These are phyloP conservation scores for Withania somnifera DNA, from an alignment of 305 asterid species.

Conservation along the genomic window DNA sequence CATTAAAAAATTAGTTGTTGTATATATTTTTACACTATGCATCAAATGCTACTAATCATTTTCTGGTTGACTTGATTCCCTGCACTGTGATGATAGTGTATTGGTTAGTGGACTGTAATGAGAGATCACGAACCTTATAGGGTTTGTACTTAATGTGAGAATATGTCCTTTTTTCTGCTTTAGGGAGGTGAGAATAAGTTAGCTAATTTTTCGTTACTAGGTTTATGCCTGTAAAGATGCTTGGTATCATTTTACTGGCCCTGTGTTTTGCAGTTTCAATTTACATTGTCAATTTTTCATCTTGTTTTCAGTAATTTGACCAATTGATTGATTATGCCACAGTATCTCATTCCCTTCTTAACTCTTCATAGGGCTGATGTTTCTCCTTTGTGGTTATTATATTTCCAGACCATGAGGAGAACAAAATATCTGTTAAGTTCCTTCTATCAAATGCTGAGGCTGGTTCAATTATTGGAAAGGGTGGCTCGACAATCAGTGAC, in stretches of 20 bases:
- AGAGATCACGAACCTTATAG: not conserved
- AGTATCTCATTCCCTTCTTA: not conserved
- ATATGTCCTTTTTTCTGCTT: not conserved
- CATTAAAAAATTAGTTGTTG: not conserved
- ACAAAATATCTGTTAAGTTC: conserved; percentile 69
- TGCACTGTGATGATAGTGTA: not conserved
- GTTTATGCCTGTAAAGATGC: not conserved
- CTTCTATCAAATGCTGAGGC: conserved; percentile 97
- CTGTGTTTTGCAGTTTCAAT: not conserved
- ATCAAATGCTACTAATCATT: not conserved
- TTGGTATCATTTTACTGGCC: not conserved
- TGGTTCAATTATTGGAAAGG: conserved; percentile 93
- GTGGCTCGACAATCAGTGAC: conserved; percentile 83
- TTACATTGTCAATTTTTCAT: not conserved
- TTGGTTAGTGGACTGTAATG: not conserved
- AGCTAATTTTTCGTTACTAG: not conserved
- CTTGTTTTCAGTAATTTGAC: not conserved
- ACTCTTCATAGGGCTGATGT: not conserved
- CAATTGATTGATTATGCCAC: not conserved
- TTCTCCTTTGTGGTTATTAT: not conserved
- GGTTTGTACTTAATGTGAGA: not conserved
- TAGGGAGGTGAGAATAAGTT: not conserved
- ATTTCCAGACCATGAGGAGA: conserved; percentile 19
- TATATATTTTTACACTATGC: not conserved
- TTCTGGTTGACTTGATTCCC: not conserved